These are phyloP conservation scores for Globisporangium mamillatum DNA, from an alignment of 352 stramenopile genomes.

Conservation along the genomic window DNA sequence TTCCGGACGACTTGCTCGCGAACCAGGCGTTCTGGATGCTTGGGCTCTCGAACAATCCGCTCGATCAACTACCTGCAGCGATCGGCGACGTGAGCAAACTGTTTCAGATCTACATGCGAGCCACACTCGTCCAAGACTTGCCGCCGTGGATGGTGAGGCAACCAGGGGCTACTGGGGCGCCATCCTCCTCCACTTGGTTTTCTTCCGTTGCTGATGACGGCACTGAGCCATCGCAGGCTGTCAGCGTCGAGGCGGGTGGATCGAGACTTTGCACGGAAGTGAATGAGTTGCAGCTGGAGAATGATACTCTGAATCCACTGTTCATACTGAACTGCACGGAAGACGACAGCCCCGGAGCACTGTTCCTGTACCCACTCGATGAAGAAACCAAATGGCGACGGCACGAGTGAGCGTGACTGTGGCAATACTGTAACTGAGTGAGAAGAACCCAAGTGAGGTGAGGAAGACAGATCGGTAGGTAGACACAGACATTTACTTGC, in stretches of 20 bases:
- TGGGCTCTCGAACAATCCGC: slow-evolving; percentile 1
- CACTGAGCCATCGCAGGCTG: no score
- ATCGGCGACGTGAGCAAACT: neutral
- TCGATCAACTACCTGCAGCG: neutral
- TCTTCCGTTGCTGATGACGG: no score
- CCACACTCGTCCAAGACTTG: neutral
- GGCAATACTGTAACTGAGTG: no score
- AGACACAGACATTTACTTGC: no score
- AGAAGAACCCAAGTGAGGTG: no score
- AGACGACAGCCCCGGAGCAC: neutral
- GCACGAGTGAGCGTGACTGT: neutral
- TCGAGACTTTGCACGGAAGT: neutral
- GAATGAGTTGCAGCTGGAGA: neutral
- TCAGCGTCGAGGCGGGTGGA: no score
- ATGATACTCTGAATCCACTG: neutral
- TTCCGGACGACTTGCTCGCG: slow-evolving; percentile 5
- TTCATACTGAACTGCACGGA: neutral
- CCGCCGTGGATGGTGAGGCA: neutral
- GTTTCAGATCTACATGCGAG: neutral
- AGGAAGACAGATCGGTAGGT: no score
- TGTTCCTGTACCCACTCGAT: slow-evolving; percentile 1
- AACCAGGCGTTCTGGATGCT: slow-evolving; percentile 4
- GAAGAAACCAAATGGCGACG: slow-evolving; percentile 1
- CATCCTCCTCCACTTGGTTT: no score
- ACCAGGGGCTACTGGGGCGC: no score